Evolutionary conservation across 2,329 filamentous ascomycete species (phyloP).

Genomic region (Fusarium penzigii): DNA sequence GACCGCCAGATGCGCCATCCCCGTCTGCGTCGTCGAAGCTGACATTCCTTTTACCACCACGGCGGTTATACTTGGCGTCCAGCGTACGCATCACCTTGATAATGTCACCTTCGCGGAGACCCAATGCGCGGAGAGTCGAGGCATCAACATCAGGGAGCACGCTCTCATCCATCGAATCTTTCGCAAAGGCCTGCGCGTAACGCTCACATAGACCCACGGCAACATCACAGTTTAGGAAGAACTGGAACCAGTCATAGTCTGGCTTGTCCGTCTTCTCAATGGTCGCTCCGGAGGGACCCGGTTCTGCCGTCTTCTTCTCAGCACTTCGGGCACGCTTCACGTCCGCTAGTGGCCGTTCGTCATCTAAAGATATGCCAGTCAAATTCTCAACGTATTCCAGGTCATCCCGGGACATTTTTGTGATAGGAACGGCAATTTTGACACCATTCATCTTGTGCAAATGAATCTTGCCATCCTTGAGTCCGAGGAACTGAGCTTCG

Average conservation of each 20-base stretch:
- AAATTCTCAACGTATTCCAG: constrained; percentile 89
- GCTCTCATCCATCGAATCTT: constrained; percentile 95
- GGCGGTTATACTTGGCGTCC: constrained; percentile 75
- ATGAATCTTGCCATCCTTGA: constrained; percentile 96
- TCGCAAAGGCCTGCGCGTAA: constrained; percentile 84
- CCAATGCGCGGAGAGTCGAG: constrained; percentile 78
- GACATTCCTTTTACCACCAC: constrained; percentile 39
- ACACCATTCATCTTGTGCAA: constrained; percentile 97
- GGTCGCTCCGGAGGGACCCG: constrained; percentile 53
- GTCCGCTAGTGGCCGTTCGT: constrained; percentile 90
- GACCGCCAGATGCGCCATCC: constrained; percentile 62
- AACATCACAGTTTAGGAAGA: constrained; percentile 91
- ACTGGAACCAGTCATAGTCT: constrained; percentile 98
- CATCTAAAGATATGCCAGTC: constrained; percentile 87
- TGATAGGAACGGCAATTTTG: constrained; percentile 93
- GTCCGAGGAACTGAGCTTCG: constrained; percentile 91
- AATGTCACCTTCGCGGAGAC: constrained; percentile 95
- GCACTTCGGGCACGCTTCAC: constrained; percentile 60
- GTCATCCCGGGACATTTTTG: constrained; percentile 95
- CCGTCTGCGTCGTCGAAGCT: constrained; percentile 51
- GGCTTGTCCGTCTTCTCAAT: constrained; percentile 63
- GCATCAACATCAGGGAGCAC: constrained; percentile 88
- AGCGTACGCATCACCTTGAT: constrained; percentile 90
- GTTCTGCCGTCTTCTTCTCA: constrained; percentile 28
- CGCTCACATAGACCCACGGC: constrained; percentile 91